Conservation (phyloP, 2,329 filamentous ascomycete genomes). For the Incumbomyces delicatus region DNA sequence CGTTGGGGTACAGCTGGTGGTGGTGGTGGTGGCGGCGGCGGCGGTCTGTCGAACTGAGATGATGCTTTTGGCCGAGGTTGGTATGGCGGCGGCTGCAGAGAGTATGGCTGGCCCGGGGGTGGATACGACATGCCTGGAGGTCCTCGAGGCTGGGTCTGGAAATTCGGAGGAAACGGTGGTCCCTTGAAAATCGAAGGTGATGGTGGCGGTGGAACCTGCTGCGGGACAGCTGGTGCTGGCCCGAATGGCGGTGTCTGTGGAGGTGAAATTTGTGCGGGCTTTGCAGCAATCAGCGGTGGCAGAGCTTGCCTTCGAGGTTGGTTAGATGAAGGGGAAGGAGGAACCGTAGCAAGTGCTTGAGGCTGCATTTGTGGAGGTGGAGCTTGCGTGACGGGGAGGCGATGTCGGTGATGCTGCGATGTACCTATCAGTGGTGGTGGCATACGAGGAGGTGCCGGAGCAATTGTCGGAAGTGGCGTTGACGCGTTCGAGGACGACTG, state of each 20-base stretch:
- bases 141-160: not conserved
- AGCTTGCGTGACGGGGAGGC: not conserved
- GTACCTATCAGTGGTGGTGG: conserved; percentile 2
- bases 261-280: not conserved
- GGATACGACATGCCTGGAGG: not conserved
- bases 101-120: no score
- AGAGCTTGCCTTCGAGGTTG: not conserved
- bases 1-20: not conserved
- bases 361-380: not conserved
- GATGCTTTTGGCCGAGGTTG: not conserved
- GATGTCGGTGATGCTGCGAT: conserved; percentile 6
- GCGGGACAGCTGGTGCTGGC: not conserved
- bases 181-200: not conserved
- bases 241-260: not conserved
- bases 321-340: not conserved
- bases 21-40: not conserved
- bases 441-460: conserved; percentile 2
- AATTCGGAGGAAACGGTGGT: not conserved
- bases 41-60: not conserved
- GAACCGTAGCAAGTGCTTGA: not conserved
- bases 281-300: conserved; percentile 1
- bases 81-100: not conserved
- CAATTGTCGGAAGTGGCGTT: conserved; percentile 1
- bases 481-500: conserved; percentile 5
- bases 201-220: not conserved